phyloP scores from a whole-genome alignment of 2,329 filamentous ascomycete genomes.

The Phaeoacremonium minimum region DNA sequence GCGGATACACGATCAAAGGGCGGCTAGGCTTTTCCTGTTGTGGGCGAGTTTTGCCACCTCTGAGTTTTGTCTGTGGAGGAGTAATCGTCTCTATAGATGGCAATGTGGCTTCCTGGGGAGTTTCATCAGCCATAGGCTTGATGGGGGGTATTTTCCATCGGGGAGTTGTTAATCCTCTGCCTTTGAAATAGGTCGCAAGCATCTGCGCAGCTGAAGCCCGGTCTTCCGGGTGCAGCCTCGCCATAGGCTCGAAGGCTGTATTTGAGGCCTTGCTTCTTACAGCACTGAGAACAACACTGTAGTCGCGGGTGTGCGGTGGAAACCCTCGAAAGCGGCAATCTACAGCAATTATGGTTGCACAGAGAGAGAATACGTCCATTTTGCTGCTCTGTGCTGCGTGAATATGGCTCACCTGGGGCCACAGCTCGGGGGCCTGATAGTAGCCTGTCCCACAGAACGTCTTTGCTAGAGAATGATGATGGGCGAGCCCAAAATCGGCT shows the following conservation, averaged over 20 bases:
- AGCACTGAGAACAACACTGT: background rate
- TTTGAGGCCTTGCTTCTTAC: background rate
- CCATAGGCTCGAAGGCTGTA: slow-evolving; percentile 10
- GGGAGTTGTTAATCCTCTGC: slow-evolving; percentile 12
- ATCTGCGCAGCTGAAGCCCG: slow-evolving; percentile 20
- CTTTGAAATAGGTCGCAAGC: slow-evolving; percentile 12
- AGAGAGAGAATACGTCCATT: slow-evolving; percentile 11
- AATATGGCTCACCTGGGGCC: no score
- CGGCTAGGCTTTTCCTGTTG: no score
- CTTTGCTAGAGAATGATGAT: background rate
- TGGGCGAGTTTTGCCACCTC: no score
- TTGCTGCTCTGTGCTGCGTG: slow-evolving; percentile 8
- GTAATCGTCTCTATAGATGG: no score
- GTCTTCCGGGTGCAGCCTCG: slow-evolving; percentile 8
- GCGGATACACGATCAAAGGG: no score
- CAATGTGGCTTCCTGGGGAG: no score
- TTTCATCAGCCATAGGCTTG: background rate
- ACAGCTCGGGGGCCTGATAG: slow-evolving; percentile 6
- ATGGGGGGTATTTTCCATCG: background rate
- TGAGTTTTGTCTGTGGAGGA: no score
- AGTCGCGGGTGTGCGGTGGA: background rate
- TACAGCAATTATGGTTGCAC: slow-evolving; percentile 8
- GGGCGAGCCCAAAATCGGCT: slow-evolving; percentile 10
- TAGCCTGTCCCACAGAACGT: slow-evolving; percentile 4
- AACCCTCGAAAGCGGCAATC: background rate